Conservation (phyloP, 2,329 filamentous ascomycete species). For the Neopestalotiopsis sp. region DNA sequence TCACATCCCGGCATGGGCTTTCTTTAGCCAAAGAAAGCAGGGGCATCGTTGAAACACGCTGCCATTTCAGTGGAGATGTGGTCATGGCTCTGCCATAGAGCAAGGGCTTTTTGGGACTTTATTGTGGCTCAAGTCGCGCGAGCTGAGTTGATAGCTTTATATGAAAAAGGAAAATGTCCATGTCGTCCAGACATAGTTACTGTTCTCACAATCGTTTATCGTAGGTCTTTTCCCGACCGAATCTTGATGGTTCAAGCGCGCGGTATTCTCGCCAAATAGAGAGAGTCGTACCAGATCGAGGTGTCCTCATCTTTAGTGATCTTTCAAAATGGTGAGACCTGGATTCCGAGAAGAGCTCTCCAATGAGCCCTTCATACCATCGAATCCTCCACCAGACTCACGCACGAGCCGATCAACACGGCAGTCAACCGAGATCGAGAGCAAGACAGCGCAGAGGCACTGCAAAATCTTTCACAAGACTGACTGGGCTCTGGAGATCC, state of each 20-base stretch:
- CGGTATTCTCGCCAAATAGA: background rate
- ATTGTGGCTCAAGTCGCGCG: background rate
- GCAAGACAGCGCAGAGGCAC: background rate
- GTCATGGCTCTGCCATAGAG: background rate
- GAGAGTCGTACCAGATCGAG: background rate
- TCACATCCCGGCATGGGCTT: background rate
- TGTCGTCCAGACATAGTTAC: too few species aligned
- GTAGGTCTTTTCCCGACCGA: too few species aligned
- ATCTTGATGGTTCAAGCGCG: too few species aligned
- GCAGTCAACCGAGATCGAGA: background rate
- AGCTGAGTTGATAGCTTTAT: background rate
- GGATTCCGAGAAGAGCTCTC: background rate
- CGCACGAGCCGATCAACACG: background rate
- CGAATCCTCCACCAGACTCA: background rate
- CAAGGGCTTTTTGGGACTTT: background rate
- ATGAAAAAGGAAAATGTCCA: too few species aligned
- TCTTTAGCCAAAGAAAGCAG: background rate
- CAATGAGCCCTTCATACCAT: background rate
- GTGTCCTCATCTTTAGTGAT: background rate
- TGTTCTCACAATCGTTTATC: too few species aligned
- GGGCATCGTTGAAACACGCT: background rate
- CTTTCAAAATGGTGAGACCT: background rate
- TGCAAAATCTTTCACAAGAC: background rate
- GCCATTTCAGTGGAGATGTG: background rate
- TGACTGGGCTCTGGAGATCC: conserved; percentile 7